Conservation (phyloP, 768 basidiomycete species). For the Trametes gibbosa region DNA sequence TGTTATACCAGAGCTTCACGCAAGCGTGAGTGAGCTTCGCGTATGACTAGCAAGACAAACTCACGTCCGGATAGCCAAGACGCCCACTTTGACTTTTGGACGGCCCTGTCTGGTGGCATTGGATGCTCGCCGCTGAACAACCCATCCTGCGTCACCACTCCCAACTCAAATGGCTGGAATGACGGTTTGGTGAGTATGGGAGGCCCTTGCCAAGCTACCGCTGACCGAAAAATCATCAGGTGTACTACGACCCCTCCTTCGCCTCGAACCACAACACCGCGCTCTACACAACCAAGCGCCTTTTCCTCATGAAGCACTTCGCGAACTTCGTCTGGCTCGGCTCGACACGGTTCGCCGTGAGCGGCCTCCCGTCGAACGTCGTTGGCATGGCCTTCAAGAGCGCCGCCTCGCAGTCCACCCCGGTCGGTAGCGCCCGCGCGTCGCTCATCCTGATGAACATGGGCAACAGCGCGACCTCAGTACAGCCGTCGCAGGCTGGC, state of each 20-base stretch:
- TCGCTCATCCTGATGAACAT: constrained; percentile 9
- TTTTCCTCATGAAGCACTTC: constrained; percentile 25
- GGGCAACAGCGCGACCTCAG: background rate
- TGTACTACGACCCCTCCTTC: constrained; percentile 43
- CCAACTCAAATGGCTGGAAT: constrained; percentile 43
- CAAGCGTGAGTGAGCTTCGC: constrained; percentile 11
- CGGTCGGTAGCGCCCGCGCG: constrained; percentile 1
- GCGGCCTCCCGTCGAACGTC: constrained; percentile 3
- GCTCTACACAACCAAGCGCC: constrained; percentile 24
- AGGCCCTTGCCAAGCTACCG: too few species aligned
- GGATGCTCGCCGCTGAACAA: constrained; percentile 39
- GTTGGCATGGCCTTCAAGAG: constrained; percentile 6
- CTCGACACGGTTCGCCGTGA: constrained; percentile 6
- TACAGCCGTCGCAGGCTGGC: constrained; percentile 1
- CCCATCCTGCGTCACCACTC: constrained; percentile 33
- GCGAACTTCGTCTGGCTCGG: constrained; percentile 17
- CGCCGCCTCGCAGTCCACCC: background rate
- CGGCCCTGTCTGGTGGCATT: constrained; percentile 28
- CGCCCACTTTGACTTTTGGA: constrained; percentile 19
- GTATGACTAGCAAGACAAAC: background rate
- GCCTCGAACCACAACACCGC: constrained; percentile 17
- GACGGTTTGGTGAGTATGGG: constrained; percentile 24
- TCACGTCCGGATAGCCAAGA: background rate
- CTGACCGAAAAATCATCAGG: constrained; percentile 18
- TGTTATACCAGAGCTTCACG: constrained; percentile 23